These are phyloP conservation scores for Truncatella angustata DNA, from an alignment of 2,329 filamentous ascomycete species.

Conservation along the genomic window DNA sequence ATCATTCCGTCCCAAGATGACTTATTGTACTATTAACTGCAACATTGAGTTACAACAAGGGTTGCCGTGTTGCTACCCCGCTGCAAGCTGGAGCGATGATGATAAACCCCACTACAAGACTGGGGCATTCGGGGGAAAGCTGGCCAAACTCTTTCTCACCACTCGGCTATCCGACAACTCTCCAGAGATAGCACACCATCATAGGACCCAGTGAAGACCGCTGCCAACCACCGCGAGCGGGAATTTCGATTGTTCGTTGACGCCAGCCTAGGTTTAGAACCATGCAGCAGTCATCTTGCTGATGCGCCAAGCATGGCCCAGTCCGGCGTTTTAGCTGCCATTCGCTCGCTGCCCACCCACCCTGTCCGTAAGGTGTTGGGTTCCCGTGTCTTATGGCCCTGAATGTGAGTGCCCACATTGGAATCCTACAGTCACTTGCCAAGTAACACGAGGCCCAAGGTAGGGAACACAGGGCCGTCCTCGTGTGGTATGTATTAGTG, in stretches of 20 bases:
- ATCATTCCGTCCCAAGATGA: neutral
- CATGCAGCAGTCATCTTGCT: neutral
- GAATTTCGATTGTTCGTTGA: neutral
- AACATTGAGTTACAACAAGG: neutral
- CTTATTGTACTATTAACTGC: neutral
- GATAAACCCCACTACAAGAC: neutral
- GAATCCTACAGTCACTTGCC: neutral
- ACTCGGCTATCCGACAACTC: neutral
- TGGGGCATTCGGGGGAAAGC: neutral
- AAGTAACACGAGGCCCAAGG: slow-evolving; percentile 5
- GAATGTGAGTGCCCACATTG: neutral
- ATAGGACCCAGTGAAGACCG: neutral
- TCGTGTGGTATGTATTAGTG: neutral
- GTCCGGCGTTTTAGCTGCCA: neutral
- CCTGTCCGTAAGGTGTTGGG: neutral
- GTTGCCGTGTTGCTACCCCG: neutral
- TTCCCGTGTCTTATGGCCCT: neutral
- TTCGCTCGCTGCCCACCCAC: neutral
- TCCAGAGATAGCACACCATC: neutral
- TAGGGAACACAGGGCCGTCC: neutral
- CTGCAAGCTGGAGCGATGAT: neutral
- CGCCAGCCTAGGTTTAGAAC: neutral
- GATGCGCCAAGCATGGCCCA: slow-evolving; percentile 4
- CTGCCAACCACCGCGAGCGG: neutral
- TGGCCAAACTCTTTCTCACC: neutral